Percentiles rank a stretch among this genome's conserved stretches.
Evolutionary conservation across 495 filamentous ascomycete genomes (phyloP).

Genomic region (Daldinia decipiens): DNA sequence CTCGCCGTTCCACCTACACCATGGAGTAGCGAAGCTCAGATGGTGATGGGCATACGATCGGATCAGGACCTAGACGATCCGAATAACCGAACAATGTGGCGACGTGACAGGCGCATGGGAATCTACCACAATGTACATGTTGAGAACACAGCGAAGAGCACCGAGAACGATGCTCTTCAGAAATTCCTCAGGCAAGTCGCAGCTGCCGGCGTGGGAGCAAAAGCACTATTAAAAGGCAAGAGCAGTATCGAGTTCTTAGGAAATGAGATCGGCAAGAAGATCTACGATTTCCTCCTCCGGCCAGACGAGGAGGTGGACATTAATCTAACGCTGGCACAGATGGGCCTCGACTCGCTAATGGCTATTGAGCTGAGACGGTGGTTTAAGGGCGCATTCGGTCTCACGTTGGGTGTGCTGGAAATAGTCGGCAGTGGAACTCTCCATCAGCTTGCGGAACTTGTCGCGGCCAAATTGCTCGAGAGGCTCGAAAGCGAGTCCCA

Average conservation of each 20-base stretch:
- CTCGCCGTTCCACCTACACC: slow-evolving; percentile 22
- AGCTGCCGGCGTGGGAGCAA: not conserved
- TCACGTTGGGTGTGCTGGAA: slow-evolving; percentile 52
- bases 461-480: slow-evolving; percentile 33
- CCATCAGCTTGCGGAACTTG: slow-evolving; percentile 44
- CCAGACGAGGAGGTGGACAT: slow-evolving; percentile 48
- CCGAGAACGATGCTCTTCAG: slow-evolving; percentile 37
- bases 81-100: slow-evolving; percentile 47
- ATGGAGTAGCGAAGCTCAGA: slow-evolving; percentile 44
- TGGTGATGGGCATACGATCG: slow-evolving; percentile 52
- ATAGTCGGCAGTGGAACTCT: slow-evolving; percentile 50
- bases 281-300: slow-evolving; percentile 49
- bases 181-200: slow-evolving; percentile 31
- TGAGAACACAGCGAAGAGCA: slow-evolving; percentile 8
- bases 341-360: slow-evolving; percentile 55
- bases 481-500: slow-evolving; percentile 26
- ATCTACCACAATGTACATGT: slow-evolving; percentile 49
- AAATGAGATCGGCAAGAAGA: slow-evolving; percentile 48
- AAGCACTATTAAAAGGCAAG: slow-evolving; percentile 33
- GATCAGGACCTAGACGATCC: slow-evolving; percentile 47
- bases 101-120: slow-evolving; percentile 53
- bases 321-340: slow-evolving; percentile 40
- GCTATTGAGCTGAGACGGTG: slow-evolving; percentile 53
- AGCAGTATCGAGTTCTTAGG: slow-evolving; percentile 45
- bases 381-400: slow-evolving; percentile 45